phyloP scores from a whole-genome alignment of 2,329 filamentous ascomycete genomes.

The Fusarium veterinarium region DNA sequence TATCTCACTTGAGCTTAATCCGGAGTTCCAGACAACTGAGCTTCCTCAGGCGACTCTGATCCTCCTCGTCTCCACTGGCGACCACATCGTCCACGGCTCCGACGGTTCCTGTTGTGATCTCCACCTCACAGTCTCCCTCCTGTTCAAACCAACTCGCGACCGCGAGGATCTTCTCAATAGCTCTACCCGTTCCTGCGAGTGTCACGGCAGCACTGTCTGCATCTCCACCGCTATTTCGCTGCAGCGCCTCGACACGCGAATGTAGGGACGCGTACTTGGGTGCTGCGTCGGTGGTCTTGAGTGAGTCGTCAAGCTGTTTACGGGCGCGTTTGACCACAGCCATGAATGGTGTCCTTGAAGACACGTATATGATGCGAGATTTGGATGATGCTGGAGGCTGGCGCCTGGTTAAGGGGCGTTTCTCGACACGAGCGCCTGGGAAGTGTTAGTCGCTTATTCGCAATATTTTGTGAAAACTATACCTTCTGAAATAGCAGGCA shows the following conservation, averaged over 20 bases:
- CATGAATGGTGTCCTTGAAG: constrained; percentile 73
- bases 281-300: constrained; percentile 56
- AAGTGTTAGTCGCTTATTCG: not conserved
- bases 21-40: constrained; percentile 64
- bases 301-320: constrained; percentile 68
- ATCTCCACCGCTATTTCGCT: constrained; percentile 46
- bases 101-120: constrained; percentile 71
- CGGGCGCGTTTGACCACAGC: constrained; percentile 73
- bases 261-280: constrained; percentile 60
- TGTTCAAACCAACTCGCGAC: constrained; percentile 74
- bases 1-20: constrained; percentile 57
- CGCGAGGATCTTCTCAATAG: constrained; percentile 71
- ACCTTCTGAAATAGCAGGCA: constrained; percentile 52
- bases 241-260: constrained; percentile 58
- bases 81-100: constrained; percentile 76
- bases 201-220: constrained; percentile 58
- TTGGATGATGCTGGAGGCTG: constrained; percentile 58
- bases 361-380: constrained; percentile 70
- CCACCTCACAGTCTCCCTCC: constrained; percentile 68
- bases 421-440: constrained; percentile 61
- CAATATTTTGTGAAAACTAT: not conserved
- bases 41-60: constrained; percentile 58
- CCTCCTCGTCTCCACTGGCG: constrained; percentile 51
- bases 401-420: constrained; percentile 58
- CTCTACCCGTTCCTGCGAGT: constrained; percentile 73